Percentiles rank a stretch among this genome's conserved stretches.
These are phyloP conservation scores for Globisporangium alternatum DNA, from an alignment of 352 stramenopile genomes.

Conservation along the genomic window DNA sequence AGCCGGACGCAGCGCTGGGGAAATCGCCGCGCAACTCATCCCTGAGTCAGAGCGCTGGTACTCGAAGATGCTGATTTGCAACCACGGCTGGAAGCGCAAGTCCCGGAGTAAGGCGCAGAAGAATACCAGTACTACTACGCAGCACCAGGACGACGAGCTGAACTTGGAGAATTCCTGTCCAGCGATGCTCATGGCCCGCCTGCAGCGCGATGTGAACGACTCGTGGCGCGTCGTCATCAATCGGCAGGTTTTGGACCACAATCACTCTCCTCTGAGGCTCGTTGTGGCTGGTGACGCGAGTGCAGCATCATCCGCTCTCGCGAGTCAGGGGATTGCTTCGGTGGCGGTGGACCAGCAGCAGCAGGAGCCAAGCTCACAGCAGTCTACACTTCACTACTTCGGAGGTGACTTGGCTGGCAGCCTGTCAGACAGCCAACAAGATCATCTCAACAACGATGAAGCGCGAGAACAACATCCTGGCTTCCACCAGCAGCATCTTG, in stretches of 20 bases:
- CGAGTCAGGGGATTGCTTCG: background rate
- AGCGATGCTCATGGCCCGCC: conserved; percentile 64
- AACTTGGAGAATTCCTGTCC: conserved; percentile 31
- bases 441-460: background rate
- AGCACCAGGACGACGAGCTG: background rate
- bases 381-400: background rate
- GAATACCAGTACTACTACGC: background rate
- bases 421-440: background rate
- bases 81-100: conserved; percentile 71
- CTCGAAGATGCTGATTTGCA: conserved; percentile 77
- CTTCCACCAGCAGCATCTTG: background rate
- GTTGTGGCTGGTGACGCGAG: background rate
- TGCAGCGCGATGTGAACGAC: conserved; percentile 63
- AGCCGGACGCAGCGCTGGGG: conserved; percentile 25
- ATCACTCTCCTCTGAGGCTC: conserved; percentile 31
- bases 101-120: conserved; percentile 35
- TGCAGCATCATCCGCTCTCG: background rate
- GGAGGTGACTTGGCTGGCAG: background rate
- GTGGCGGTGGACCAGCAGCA: background rate
- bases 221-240: conserved; percentile 69
- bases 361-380: background rate
- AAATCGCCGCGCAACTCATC: conserved; percentile 34
- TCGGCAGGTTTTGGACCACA: conserved; percentile 63
- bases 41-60: conserved; percentile 64
- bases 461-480: background rate